A percentile compares a stretch with the other conserved stretches of the same genome.
phyloP scores from a whole-genome alignment of 371 early-diverging fungal species.

The Circinella umbellata region DNA sequence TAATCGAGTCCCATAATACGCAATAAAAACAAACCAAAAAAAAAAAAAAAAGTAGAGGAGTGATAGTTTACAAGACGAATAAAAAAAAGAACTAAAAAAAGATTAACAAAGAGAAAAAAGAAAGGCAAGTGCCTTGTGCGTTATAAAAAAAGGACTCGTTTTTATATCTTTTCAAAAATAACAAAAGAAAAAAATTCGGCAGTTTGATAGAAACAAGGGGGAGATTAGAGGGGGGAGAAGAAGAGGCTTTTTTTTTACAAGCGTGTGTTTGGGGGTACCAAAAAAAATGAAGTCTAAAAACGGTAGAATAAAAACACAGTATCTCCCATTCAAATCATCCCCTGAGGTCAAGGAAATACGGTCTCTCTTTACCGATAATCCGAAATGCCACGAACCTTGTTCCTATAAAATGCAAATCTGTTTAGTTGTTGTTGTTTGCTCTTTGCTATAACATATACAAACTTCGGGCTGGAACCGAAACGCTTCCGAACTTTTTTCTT shows the following conservation, averaged over 20 bases:
- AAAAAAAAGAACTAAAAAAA: neutral
- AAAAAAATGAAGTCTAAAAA: neutral
- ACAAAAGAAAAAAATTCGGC: neutral
- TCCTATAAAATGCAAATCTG: no score
- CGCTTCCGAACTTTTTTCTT: neutral
- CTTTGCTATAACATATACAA: neutral
- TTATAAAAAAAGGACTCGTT: neutral
- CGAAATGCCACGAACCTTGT: neutral
- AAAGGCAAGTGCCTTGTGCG: no score
- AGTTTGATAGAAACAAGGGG: constrained; percentile 8
- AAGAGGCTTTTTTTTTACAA: neutral
- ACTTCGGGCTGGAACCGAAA: neutral
- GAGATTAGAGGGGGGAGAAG: neutral
- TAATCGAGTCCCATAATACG: constrained; percentile 21
- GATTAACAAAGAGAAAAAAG: neutral
- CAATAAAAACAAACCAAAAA: constrained; percentile 2
- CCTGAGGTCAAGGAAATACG: neutral
- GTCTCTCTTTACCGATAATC: neutral
- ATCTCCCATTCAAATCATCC: no score
- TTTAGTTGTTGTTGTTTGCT: no score
- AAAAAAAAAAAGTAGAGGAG: constrained; percentile 1
- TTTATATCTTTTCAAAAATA: neutral
- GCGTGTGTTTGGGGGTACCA: neutral
- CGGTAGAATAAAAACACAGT: constrained; percentile 9
- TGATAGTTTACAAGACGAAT: neutral